Base-by-base conservation (phyloP, 2,329 filamentous ascomycete genomes). In the Rhytidhysteron rufulum region DNA sequence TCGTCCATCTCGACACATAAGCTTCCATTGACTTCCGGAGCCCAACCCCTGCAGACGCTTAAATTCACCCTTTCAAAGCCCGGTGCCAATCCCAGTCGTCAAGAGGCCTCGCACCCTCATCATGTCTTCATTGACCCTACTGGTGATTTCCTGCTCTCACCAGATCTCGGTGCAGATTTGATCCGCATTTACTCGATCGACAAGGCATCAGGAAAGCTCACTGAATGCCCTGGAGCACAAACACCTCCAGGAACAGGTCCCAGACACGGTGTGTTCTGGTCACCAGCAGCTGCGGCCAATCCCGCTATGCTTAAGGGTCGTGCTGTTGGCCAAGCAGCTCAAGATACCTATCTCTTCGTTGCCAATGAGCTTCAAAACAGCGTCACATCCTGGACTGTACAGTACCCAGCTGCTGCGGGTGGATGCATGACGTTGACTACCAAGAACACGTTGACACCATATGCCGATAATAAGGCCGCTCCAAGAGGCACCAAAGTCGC, bases 101-200 rank as follows among this genome's bases (percentile, higher is more conserved):
- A 81, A 54, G 71, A 79, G 41, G 69, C 67, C 4, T 67, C 77
- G 5, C 77, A 80, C 49, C 77, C 75, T 6, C 77, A 80, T 58
- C 68, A 73, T 15, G 69, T 69, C 4, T 67, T 75, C 49, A 58
- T 66, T 9, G 76, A 75, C 44, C 73, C 70, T 0, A 73, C 72
- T 0, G 72, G 72, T 10, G 55, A 65, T 27, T 79, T 69, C 51
- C 50, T 79, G 17, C 56, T 80, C 1, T 66, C 70, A 6, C 69
- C 74, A 1, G 77, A 80, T 46, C 67, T 80, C 2, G 77, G 77
- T 24, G 72, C 75, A 4, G 77, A 80, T 49, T 52, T 75, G 17
- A 64, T 79, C 39, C 75, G 75, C 42, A 69, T 79, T 49, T 77
- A 75, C 63, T 63, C 63, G 53, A 73, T 79, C 50, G 63, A 75